Evolutionary conservation across 2,329 filamentous ascomycete genomes (phyloP).

Genomic region (Alternaria sp.): DNA sequence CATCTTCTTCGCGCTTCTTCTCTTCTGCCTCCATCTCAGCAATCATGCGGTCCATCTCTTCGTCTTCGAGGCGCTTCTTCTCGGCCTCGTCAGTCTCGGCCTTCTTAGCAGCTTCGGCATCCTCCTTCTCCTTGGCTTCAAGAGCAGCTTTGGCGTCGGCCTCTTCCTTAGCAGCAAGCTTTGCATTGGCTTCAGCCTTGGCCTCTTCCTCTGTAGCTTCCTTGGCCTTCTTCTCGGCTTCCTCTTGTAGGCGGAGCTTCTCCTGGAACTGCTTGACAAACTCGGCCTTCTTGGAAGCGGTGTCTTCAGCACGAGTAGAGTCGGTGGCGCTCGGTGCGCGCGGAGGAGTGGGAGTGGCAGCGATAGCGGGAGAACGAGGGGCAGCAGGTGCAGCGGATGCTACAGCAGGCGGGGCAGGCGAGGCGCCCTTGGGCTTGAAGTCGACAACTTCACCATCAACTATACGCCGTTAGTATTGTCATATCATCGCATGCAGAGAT

Average conservation of each 20-base stretch:
- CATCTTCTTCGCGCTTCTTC: constrained; percentile 66
- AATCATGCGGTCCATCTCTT: constrained; percentile 65
- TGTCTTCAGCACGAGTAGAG: constrained; percentile 71
- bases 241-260: constrained; percentile 57
- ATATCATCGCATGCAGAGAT: not conserved
- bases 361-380: constrained; percentile 67
- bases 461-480: constrained; percentile 69
- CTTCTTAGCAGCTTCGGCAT: constrained; percentile 50
- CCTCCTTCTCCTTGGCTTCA: constrained; percentile 38
- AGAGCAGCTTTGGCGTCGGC: constrained; percentile 45
- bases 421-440: constrained; percentile 56
- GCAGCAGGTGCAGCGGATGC: constrained; percentile 54
- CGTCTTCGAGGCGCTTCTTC: constrained; percentile 48
- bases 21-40: constrained; percentile 64
- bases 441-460: constrained; percentile 77
- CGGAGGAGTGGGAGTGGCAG: constrained; percentile 71
- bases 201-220: constrained; percentile 50
- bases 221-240: constrained; percentile 64
- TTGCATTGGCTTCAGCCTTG: constrained; percentile 56
- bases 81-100: constrained; percentile 47
- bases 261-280: constrained; percentile 74
- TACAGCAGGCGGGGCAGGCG: constrained; percentile 51
- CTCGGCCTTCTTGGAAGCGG: constrained; percentile 63
- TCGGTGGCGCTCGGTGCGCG: constrained; percentile 70
- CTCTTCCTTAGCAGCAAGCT: constrained; percentile 58